phyloP scores from a whole-genome alignment of 2,329 filamentous ascomycete species.

The Talaromyces sp. region DNA sequence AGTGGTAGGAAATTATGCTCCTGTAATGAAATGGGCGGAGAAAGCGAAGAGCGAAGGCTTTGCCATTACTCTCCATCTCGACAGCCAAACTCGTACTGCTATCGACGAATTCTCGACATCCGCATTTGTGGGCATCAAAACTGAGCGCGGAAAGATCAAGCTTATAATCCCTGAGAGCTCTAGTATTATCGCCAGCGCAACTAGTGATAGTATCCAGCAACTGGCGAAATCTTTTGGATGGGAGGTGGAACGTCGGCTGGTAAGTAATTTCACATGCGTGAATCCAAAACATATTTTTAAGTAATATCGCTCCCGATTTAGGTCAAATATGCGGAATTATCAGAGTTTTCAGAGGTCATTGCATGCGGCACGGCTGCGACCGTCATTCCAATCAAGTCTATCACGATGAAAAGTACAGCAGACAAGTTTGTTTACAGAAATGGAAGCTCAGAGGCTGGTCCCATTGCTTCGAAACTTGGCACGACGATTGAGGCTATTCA shows the following conservation, averaged over 20 bases:
- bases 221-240: constrained; percentile 43
- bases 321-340: constrained; percentile 58
- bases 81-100: constrained; percentile 76
- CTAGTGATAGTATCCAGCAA: constrained; percentile 80
- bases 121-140: constrained; percentile 78
- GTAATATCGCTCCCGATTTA: neutral
- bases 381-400: constrained; percentile 84
- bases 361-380: constrained; percentile 89
- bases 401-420: constrained; percentile 63
- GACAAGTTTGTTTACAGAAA: constrained; percentile 55
- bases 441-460: constrained; percentile 56
- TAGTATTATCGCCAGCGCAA: constrained; percentile 84
- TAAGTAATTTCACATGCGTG: neutral
- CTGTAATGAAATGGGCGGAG: constrained; percentile 64
- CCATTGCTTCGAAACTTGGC: constrained; percentile 56
- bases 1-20: constrained; percentile 92
- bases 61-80: constrained; percentile 91
- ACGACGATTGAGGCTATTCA: constrained; percentile 80
- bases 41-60: constrained; percentile 80
- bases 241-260: neutral
- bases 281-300: neutral
- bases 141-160: constrained; percentile 55
- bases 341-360: constrained; percentile 71
- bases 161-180: constrained; percentile 80
- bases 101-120: constrained; percentile 95